phyloP scores from a whole-genome alignment of 2,329 filamentous ascomycete species.

The Colletotrichum musicola region DNA sequence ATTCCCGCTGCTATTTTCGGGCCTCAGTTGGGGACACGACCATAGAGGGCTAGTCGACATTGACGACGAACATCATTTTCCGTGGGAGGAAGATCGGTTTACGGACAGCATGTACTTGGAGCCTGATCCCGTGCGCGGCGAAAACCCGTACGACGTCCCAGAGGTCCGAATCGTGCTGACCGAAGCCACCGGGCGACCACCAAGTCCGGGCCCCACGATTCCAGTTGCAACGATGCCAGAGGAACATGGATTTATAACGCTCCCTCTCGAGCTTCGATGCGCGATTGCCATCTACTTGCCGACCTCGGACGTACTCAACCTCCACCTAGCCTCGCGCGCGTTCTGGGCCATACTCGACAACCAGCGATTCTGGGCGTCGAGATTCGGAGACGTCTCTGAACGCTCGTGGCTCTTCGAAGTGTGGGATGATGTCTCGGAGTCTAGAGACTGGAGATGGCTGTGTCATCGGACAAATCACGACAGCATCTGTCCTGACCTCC shows the following conservation, averaged over 20 bases:
- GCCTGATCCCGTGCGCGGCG: not conserved
- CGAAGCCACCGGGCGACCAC: not conserved
- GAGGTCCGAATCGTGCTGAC: not conserved
- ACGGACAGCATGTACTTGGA: not conserved
- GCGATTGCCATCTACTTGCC: not conserved
- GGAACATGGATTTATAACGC: not conserved
- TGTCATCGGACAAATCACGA: not conserved
- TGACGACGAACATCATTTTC: not conserved
- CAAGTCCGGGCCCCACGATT: not conserved
- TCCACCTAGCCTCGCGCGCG: not conserved
- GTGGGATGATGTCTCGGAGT: not conserved
- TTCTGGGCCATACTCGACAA: conserved; percentile 19
- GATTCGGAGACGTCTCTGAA: conserved; percentile 18
- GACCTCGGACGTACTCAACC: not conserved
- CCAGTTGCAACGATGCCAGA: not conserved
- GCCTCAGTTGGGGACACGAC: not conserved
- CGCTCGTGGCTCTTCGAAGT: conserved; percentile 34
- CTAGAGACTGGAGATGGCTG: not conserved
- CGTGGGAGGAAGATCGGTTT: not conserved
- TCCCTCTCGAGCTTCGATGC: not conserved
- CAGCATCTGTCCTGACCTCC: not conserved
- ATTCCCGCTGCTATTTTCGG: not conserved
- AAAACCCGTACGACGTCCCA: not conserved
- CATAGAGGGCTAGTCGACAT: not conserved
- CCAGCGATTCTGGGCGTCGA: conserved; percentile 37